These are phyloP conservation scores for Adansonia gregorii DNA, from an alignment of 441 rosid species.

Conservation along the genomic window DNA sequence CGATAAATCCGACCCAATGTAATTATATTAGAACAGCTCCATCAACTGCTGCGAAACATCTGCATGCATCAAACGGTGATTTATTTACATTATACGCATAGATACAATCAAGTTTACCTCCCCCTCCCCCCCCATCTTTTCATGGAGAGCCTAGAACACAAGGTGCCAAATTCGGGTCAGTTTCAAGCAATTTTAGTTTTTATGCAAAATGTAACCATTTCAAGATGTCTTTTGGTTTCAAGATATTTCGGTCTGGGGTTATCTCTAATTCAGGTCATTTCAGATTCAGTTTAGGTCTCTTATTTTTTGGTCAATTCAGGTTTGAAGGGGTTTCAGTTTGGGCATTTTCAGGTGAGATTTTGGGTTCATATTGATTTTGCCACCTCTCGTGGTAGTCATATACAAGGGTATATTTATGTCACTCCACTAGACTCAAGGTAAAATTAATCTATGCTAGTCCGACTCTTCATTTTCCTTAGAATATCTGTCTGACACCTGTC, in stretches of 20 bases:
- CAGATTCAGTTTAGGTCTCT: too few species aligned
- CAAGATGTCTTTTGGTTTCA: neutral
- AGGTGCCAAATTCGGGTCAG: neutral
- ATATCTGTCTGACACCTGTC: too few species aligned
- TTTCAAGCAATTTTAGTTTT: neutral
- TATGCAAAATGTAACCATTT: neutral
- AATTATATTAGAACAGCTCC: constrained; percentile 55
- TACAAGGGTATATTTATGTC: neutral
- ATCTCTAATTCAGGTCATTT: neutral
- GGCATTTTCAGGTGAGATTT: neutral
- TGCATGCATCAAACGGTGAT: constrained; percentile 39
- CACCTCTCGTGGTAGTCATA: neutral
- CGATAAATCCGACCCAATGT: neutral
- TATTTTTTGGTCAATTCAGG: neutral
- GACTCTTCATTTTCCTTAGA: too few species aligned
- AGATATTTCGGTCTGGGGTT: neutral
- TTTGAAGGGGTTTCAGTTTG: too few species aligned
- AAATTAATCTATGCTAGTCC: too few species aligned
- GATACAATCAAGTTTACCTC: neutral
- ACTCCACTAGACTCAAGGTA: neutral
- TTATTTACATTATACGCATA: neutral
- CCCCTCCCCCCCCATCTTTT: neutral
- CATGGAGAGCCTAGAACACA: neutral
- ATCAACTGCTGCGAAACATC: constrained; percentile 74
- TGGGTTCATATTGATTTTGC: neutral